A percentile compares a stretch with the other conserved stretches of the same genome.
Conservation (phyloP, 495 filamentous ascomycete genomes). For the Aspergillus cavernicola region DNA sequence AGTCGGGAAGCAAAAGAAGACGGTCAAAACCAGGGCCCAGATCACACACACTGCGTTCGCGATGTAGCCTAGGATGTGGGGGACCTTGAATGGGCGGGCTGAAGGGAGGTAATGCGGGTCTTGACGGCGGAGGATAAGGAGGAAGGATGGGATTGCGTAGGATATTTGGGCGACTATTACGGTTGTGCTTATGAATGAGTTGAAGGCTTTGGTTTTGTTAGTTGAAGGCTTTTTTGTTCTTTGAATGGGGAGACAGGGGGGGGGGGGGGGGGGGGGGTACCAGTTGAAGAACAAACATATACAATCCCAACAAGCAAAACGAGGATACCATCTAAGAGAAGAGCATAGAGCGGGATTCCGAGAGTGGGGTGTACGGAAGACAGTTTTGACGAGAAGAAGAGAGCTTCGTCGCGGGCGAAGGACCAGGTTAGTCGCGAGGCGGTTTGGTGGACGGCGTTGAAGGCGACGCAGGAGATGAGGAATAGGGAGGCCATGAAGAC, state of each 20-base stretch:
- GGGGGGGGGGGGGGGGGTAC: conserved; percentile 6
- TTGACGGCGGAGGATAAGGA: conserved; percentile 19
- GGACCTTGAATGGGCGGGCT: conserved; percentile 17
- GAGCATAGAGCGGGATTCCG: conserved; percentile 24
- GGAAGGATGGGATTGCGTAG: conserved; percentile 22
- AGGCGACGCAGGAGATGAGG: conserved; percentile 26
- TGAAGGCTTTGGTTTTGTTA: conserved; percentile 23
- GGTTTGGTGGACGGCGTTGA: conserved; percentile 36
- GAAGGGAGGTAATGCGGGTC: conserved; percentile 14
- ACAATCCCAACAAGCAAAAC: conserved; percentile 27
- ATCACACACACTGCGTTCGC: conserved; percentile 15
- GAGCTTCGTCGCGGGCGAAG: conserved; percentile 38
- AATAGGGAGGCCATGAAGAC: conserved; percentile 30
- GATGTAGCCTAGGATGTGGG: conserved; percentile 16
- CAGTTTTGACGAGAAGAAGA: conserved; percentile 24
- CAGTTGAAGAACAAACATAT: conserved; percentile 28
- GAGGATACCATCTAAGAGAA: conserved; percentile 23
- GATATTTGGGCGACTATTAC: conserved; percentile 27
- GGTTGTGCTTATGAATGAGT: conserved; percentile 26
- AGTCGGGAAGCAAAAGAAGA: conserved; percentile 27
- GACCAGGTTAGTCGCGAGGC: conserved; percentile 43
- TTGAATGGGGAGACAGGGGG: not conserved
- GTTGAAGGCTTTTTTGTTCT: not conserved
- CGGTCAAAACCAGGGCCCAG: conserved; percentile 19
- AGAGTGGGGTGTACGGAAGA: conserved; percentile 16